Evolutionary conservation across 176 grass and related monocot genomes (phyloP), one percentile per base, ranked within the genome.

Genomic region (Elymus sibiricus): DNA sequence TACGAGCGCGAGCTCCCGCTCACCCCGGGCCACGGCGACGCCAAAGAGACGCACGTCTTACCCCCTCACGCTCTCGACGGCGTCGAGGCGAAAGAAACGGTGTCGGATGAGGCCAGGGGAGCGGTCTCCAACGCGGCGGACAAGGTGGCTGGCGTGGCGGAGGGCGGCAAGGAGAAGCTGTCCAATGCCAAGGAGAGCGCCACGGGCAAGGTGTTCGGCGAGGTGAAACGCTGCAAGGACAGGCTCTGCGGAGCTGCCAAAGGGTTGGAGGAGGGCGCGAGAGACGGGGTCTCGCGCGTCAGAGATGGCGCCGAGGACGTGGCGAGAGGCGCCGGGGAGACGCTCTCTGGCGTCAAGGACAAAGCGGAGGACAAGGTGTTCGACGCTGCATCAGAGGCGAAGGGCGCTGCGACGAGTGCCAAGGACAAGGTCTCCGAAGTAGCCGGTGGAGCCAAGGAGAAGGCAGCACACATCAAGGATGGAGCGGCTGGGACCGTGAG

Each of bases 1-100:
- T 95, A 98, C 81, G 92, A 98, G 86, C 92, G 92, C 22, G 83
- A 93, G 77, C 21, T 89, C 74, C 58, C 83, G 28, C 22, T 83
- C 9, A 74, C 62, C 24, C 40, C 69, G 21, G 84, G 42, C 65
- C 69, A 78, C 11, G 35, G 43, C 60, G 35, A 40, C 35, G 53
- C 68, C 53, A 85, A 90, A 37, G 82, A 88, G 39, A 51, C 51
- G 28, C 78, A 73, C 59, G 34, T 64, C 21, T 51, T 39, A 29
- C 26, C 64, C 2, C 47, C 46, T 1, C 63, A 44, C 5, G 40
- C 79, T 0, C 78, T 81, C 9, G 88, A 84, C 19, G 81, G 85
- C 7, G 76, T 78, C 77, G 89, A 82, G 61, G 66, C 19, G 56
- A 76, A 60, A 19, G n/a, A 11, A 9, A 29, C 72, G 34, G 6